phyloP scores from a whole-genome alignment of 495 filamentous ascomycete genomes.

The Filosporella fistucella region DNA sequence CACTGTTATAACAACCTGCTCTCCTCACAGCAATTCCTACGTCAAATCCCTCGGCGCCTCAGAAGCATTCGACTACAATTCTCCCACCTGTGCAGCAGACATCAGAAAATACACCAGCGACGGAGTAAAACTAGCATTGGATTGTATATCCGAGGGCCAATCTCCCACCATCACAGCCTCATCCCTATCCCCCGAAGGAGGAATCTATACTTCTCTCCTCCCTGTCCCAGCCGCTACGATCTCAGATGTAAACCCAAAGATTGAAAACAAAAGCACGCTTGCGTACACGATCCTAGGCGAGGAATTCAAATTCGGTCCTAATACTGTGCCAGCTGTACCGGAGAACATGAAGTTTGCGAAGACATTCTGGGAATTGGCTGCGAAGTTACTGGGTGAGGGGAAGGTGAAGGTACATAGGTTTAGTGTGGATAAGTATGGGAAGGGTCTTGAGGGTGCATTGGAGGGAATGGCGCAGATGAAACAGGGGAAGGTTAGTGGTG shows the following conservation, averaged over 20 bases:
- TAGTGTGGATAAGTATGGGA: constrained; percentile 29
- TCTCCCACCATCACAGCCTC: constrained; percentile 7
- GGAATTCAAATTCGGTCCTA: constrained; percentile 27
- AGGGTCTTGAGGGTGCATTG: constrained; percentile 44
- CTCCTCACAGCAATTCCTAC: constrained; percentile 37
- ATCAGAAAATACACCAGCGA: constrained; percentile 33
- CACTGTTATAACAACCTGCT: constrained; percentile 52
- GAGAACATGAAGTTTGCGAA: constrained; percentile 37
- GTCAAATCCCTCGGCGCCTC: constrained; percentile 19
- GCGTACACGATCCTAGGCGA: constrained; percentile 36
- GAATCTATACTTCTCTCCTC: constrained; percentile 15
- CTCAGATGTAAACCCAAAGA: constrained; percentile 12
- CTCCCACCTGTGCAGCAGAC: constrained; percentile 24
- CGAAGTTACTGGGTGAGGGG: constrained; percentile 40
- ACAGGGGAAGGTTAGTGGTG: constrained; percentile 49
- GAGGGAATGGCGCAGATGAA: constrained; percentile 47
- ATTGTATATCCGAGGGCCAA: constrained; percentile 17
- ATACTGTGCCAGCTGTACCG: constrained; percentile 23
- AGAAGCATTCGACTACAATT: constrained; percentile 54
- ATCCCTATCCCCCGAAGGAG: constrained; percentile 11
- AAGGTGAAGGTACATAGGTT: constrained; percentile 49
- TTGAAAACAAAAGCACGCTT: constrained; percentile 31
- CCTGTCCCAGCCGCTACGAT: background rate
- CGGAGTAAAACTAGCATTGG: constrained; percentile 26
- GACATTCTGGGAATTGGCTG: constrained; percentile 33